Evolutionary conservation across 306 rosid species (phyloP).

Genomic region (Trifolium subterraneum): DNA sequence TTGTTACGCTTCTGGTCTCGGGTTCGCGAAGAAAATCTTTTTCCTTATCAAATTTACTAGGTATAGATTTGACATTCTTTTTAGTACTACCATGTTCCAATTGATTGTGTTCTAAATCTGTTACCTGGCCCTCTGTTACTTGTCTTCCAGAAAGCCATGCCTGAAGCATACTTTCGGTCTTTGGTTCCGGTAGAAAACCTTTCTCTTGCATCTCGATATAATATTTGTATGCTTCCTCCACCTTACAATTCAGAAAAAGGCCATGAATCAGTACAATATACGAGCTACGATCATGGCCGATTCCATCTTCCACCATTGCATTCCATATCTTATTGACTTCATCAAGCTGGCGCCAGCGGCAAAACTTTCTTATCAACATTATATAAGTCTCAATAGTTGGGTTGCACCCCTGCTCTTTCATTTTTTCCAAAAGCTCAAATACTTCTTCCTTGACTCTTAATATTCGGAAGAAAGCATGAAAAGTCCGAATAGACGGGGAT

Average conservation of each 20-base stretch:
- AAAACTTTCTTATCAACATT: conserved; percentile 88
- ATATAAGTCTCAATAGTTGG: conserved; percentile 78
- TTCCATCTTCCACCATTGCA: conserved; percentile 68
- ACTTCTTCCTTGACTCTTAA: conserved; percentile 68
- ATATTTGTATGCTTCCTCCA: conserved; percentile 76
- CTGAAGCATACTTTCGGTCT: conserved; percentile 72
- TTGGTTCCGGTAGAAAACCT: conserved; percentile 74
- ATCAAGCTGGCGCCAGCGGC: conserved; percentile 81
- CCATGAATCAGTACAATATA: conserved; percentile 90
- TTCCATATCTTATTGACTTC: conserved; percentile 73
- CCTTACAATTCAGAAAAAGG: conserved; percentile 72
- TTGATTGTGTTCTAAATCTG: conserved; percentile 42
- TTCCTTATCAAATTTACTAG: conserved; percentile 50
- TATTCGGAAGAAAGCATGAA: conserved; percentile 76
- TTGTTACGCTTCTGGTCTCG: conserved; percentile 65
- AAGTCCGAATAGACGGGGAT: conserved; percentile 77
- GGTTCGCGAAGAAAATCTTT: conserved; percentile 59
- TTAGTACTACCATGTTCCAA: conserved; percentile 36
- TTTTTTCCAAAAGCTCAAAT: conserved; percentile 63
- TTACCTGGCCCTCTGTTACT: conserved; percentile 35
- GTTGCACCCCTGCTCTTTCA: conserved; percentile 67
- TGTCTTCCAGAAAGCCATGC: conserved; percentile 76
- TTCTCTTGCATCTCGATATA: conserved; percentile 83
- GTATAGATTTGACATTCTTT: conserved; percentile 40
- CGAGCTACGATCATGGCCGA: conserved; percentile 75